Conservation (phyloP, 345 rosid species). For the Erucastrum elatum region DNA sequence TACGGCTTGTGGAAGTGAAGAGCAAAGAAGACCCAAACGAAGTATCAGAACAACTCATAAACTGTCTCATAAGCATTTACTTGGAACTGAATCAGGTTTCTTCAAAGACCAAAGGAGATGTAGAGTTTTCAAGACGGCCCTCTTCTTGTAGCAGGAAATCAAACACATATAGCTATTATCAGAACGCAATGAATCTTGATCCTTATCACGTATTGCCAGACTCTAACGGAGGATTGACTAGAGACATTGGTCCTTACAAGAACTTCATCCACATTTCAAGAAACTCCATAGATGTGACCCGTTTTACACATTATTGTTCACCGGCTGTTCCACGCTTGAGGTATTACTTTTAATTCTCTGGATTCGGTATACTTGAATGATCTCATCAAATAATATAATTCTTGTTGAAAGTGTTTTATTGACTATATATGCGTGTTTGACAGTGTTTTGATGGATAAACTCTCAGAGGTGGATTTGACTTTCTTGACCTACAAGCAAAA, state of each 20-base stretch:
- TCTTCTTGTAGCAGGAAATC: conserved; percentile 33
- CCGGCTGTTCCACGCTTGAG: conserved; percentile 46
- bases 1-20: conserved; percentile 38
- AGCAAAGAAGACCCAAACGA: conserved; percentile 59
- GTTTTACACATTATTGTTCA: conserved; percentile 45
- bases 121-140: conserved; percentile 29
- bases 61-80: conserved; percentile 66
- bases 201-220: conserved; percentile 68
- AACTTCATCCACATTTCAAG: conserved; percentile 70
- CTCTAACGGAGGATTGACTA: conserved; percentile 44
- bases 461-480: conserved; percentile 65
- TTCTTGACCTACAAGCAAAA: conserved; percentile 87
- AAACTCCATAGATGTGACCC: conserved; percentile 51
- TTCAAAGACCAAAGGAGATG: conserved; percentile 42
- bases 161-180: conserved; percentile 34
- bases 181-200: conserved; percentile 55
- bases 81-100: conserved; percentile 59
- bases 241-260: conserved; percentile 82
- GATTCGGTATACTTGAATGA: neutral
- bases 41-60: conserved; percentile 72
- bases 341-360: conserved; percentile 33
- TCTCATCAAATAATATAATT: neutral
- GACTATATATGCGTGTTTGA: conserved; percentile 11
- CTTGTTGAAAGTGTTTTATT: neutral
- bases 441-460: conserved; percentile 65